phyloP scores from a whole-genome alignment of 2,329 filamentous ascomycete species.

The Venturia asperata region DNA sequence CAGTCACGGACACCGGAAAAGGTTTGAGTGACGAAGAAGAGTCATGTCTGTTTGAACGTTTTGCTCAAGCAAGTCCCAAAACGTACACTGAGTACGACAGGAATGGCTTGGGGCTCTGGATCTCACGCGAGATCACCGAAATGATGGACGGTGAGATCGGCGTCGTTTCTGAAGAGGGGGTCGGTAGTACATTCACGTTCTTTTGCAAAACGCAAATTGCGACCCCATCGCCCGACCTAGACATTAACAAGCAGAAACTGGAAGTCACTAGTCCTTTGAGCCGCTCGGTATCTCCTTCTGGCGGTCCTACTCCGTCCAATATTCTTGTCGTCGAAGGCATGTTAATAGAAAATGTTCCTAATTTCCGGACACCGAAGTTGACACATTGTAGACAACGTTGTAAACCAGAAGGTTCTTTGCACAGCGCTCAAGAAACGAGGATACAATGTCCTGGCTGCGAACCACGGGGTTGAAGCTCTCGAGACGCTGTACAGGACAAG shows the following conservation, averaged over 20 bases:
- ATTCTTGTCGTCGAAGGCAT: constrained; percentile 20
- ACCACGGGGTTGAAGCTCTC: constrained; percentile 20
- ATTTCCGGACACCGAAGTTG: not conserved
- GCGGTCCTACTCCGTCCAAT: not conserved
- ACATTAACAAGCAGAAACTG: not conserved
- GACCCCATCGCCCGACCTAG: not conserved
- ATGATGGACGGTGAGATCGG: constrained; percentile 65
- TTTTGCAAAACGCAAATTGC: constrained; percentile 45
- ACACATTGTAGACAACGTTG: constrained; percentile 16
- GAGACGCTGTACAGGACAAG: constrained; percentile 11
- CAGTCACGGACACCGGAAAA: constrained; percentile 59
- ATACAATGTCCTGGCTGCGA: constrained; percentile 16
- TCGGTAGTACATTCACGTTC: constrained; percentile 60
- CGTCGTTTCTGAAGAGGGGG: constrained; percentile 50
- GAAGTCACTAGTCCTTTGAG: not conserved
- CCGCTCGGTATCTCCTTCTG: not conserved
- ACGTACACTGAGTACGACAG: constrained; percentile 41
- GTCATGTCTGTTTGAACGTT: constrained; percentile 56
- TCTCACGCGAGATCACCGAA: constrained; percentile 60
- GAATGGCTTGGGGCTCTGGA: constrained; percentile 50
- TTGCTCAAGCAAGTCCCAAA: constrained; percentile 59
- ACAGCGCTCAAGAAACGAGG: constrained; percentile 16
- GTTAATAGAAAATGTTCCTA: not conserved
- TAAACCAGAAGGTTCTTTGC: constrained; percentile 20
- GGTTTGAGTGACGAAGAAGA: constrained; percentile 54